Conservation (phyloP, 352 stramenopile species). For the Phytophthora chlamydospora region DNA sequence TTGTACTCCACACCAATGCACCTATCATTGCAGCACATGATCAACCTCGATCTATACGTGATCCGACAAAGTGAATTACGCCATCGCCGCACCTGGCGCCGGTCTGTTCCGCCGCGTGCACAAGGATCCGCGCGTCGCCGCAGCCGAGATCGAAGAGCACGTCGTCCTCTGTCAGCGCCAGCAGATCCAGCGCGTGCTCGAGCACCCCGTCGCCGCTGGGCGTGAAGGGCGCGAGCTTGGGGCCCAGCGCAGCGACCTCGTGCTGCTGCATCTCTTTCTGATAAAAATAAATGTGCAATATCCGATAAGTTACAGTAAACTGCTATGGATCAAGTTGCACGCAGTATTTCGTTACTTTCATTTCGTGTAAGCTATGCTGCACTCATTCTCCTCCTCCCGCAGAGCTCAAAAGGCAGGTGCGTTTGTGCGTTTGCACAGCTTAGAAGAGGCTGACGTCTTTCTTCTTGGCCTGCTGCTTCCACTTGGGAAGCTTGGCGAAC, state of each 20-base stretch:
- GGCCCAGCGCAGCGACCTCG: slow-evolving; percentile 19
- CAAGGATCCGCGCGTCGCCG: slow-evolving; percentile 75
- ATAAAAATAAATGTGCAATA: not conserved
- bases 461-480: slow-evolving; percentile 90
- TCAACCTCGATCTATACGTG: not conserved
- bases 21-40: slow-evolving; percentile 27
- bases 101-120: slow-evolving; percentile 57
- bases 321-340: slow-evolving; percentile 6
- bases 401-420: not conserved
- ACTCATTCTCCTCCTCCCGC: not conserved
- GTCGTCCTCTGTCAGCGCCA: slow-evolving; percentile 58
- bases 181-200: slow-evolving; percentile 61
- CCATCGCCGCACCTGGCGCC: slow-evolving; percentile 40
- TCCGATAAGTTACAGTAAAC: too few species aligned
- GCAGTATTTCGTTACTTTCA: slow-evolving; percentile 31
- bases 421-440: slow-evolving; percentile 12
- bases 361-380: slow-evolving; percentile 29
- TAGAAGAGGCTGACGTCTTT: slow-evolving; percentile 89
- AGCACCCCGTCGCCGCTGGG: slow-evolving; percentile 75
- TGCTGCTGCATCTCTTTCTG: slow-evolving; percentile 10
- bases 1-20: slow-evolving; percentile 85
- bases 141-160: slow-evolving; percentile 83
- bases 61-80: not conserved
- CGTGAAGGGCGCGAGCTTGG: slow-evolving; percentile 85
- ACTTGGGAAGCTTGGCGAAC: slow-evolving; percentile 77